Conservation (phyloP, 768 basidiomycete genomes). For the Phylloporus arenicola region DNA sequence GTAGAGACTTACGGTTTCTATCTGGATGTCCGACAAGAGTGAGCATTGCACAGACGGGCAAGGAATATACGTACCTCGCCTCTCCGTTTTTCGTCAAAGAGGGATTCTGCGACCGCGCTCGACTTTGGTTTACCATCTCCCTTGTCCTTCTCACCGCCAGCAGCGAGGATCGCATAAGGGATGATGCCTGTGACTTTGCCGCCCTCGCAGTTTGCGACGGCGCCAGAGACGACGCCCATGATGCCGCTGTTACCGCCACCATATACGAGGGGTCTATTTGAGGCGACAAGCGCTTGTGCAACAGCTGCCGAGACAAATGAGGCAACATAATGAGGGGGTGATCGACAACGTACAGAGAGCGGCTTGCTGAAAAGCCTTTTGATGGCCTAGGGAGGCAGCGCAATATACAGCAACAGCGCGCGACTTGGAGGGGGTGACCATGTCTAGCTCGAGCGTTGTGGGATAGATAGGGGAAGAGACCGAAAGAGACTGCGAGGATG, state of each 20-base stretch:
- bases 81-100: constrained; percentile 29
- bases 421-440: constrained; percentile 29
- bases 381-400: constrained; percentile 65
- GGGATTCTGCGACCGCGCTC: constrained; percentile 12
- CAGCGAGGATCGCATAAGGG: constrained; percentile 68
- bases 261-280: constrained; percentile 68
- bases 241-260: constrained; percentile 81
- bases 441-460: constrained; percentile 7
- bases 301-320: constrained; percentile 44
- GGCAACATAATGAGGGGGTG: neutral
- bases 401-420: constrained; percentile 76
- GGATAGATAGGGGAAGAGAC: constrained; percentile 1
- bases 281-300: constrained; percentile 62
- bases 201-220: constrained; percentile 52
- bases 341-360: constrained; percentile 55
- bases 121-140: constrained; percentile 23
- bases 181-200: constrained; percentile 75
- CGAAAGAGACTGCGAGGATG: constrained; percentile 4
- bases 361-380: constrained; percentile 57
- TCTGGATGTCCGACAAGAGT: constrained; percentile 7
- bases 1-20: constrained; percentile 29
- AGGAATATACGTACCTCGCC: constrained; percentile 29
- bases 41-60: neutral
- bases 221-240: constrained; percentile 77
- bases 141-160: constrained; percentile 59